These are phyloP conservation scores for Saprolegnia parasitica DNA, from an alignment of 352 stramenopile genomes.

Conservation along the genomic window DNA sequence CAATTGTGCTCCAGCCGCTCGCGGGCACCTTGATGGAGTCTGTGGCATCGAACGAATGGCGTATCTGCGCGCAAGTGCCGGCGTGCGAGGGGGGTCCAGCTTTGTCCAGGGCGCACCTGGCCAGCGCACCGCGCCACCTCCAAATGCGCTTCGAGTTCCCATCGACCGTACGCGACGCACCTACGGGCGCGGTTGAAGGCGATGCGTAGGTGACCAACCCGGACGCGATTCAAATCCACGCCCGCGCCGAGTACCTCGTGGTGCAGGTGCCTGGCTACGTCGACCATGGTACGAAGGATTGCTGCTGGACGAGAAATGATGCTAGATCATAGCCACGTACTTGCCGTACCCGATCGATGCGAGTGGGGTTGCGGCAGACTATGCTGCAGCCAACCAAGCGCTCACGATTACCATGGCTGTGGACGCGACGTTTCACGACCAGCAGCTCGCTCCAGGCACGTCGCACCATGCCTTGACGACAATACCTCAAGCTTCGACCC, in stretches of 20 bases:
- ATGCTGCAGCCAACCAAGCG: conserved; percentile 37
- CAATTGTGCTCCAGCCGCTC: neutral
- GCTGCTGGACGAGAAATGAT: neutral
- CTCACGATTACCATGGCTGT: conserved; percentile 41
- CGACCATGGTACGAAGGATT: neutral
- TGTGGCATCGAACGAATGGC: neutral
- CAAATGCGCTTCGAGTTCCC: neutral
- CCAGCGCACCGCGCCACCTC: neutral
- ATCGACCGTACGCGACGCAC: neutral
- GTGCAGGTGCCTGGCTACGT: neutral
- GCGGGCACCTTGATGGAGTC: neutral
- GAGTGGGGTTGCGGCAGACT: conserved; percentile 35
- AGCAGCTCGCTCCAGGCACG: neutral
- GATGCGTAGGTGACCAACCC: neutral
- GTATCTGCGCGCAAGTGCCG: neutral
- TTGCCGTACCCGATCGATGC: conserved; percentile 59
- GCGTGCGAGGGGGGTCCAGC: conserved; percentile 8
- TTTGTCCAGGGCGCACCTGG: neutral
- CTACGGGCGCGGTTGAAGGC: neutral
- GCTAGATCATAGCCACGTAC: conserved; percentile 30
- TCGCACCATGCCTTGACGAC: too few relatives aligned
- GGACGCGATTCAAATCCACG: neutral
- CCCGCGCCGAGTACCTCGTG: conserved; percentile 8
- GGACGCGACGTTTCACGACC: conserved; percentile 49
- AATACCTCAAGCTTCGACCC: too few relatives aligned